Base-by-base conservation (phyloP, 768 basidiomycete species). In the Lepiota brunneoincarnata region DNA sequence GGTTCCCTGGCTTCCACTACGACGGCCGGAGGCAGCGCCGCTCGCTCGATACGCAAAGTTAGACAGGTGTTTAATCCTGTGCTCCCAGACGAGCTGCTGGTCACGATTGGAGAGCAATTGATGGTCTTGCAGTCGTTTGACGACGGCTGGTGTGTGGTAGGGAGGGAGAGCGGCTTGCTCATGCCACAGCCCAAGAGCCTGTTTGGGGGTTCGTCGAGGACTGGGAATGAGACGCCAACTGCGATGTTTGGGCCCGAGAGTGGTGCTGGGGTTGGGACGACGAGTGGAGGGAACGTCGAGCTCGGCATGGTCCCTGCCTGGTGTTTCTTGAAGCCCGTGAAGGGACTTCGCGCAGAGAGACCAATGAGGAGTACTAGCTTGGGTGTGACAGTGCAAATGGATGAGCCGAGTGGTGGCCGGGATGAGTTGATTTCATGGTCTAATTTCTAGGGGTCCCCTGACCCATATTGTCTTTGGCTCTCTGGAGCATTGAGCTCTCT, bases 131-230 rank as follows among this genome's bases (percentile, higher is more conserved):
- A 81, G 56, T 81, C 81, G 4, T 88, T 84, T 60, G 86, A 91
- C 55, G 89, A 91, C 54, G 89, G 88, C 1, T 92, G 89, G 89
- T 89, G 86, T 60, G 75, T 88, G 48, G 85, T 88, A 48, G 83
- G 80, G 17, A 74, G 86, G 24, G 80, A 85, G 56, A 65, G 63
- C 41, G 56, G 59, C 55, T 63, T 67, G 21, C 61, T 71, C 21
- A 61, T 67, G 15, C 52, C 67, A 5, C 61, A 59, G 23, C 60
- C 73, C 9, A 74, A 74, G 59, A 77, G 76, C 1, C 51, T 77
- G 36, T 79, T 79, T 61, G 71, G 34, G 21, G 42, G 40, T 6
- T 34, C 42, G 3, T 45, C 51, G 2, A 44, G 51, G 34, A 4
- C 35, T 1, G 23, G 15, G 31, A 31, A 31, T 31, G 31, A 69